Base-by-base conservation (phyloP, 148 eudicot genomes). In the Drosera capensis region DNA sequence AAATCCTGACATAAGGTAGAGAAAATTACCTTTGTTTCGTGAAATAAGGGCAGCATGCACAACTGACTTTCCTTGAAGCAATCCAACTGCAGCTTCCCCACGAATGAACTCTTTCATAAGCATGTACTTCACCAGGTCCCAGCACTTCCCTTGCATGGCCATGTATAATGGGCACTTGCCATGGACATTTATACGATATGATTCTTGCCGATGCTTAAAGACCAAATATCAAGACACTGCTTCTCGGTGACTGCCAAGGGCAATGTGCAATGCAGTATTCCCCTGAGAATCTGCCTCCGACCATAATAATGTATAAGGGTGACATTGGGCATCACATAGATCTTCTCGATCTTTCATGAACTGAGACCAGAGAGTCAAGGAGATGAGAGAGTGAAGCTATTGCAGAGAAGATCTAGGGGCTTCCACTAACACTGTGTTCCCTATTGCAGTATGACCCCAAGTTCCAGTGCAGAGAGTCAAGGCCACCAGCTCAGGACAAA, bases 11-110 rank as follows among this genome's bases (percentile, higher is more conserved):
- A 15, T 15, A 2, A 1, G 6, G 5, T 16, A 7, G 4, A 16
- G 14, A 8, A 2, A 21, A 21, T 3, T 45, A 65, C 69, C 55
- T 48, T 5, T 25, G 20, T 48, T 21, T 28, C 14, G 52, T 3
- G 59, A 55, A 20, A 46, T 52, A 17, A 65, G 58, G 0, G 34
- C 64, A 36, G 69, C 69, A 52, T 65, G 64, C 34, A 58, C 31
- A 48, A 53, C 46, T 12, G 67, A 48, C 17, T 49, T 25, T 0
- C 51, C 64, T 3, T 14, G 20, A 14, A 1, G 8, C 22, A 64
- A 34, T 13, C 42, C 21, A 11, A 15, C 16, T 6, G 11, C 25
- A 0, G 12, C 54, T 31, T 11, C 14, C 4, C 9, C 15, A 7
- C 3, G 14, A 21, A 3, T 9, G 12, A 8, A 6, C 1, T 21